Conservation (phyloP, 495 filamentous ascomycete species). For the Xylaria grammica region DNA sequence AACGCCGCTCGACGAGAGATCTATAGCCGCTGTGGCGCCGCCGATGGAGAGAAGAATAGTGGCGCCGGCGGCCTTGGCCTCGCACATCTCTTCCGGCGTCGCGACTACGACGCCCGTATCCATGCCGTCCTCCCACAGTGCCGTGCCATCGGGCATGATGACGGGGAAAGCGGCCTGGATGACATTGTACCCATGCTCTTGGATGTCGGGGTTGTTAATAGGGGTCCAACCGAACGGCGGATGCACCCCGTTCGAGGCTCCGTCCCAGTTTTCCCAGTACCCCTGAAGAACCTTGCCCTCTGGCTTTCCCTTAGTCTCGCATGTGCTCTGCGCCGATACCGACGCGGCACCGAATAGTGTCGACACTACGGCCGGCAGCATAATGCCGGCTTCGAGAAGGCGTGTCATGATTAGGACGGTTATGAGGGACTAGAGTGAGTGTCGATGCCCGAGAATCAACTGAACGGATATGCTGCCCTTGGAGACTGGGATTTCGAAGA, state of each 20-base stretch:
- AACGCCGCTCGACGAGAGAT: conserved; percentile 28
- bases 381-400: conserved; percentile 16
- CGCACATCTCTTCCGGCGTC: conserved; percentile 28
- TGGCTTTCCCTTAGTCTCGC: conserved; percentile 29
- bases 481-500: not conserved
- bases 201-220: conserved; percentile 21
- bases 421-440: not conserved
- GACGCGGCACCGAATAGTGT: conserved; percentile 19
- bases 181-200: conserved; percentile 27
- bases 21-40: conserved; percentile 53
- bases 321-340: conserved; percentile 24
- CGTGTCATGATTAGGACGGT: conserved; percentile 23
- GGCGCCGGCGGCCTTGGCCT: conserved; percentile 38
- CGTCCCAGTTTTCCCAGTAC: conserved; percentile 37
- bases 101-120: conserved; percentile 24
- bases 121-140: conserved; percentile 28
- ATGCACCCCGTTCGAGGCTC: conserved; percentile 27
- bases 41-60: conserved; percentile 61
- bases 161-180: conserved; percentile 32
- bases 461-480: not conserved
- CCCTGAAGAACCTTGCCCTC: conserved; percentile 30
- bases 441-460: not conserved
- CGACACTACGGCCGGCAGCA: conserved; percentile 22
- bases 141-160: conserved; percentile 31
- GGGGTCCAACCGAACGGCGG: conserved; percentile 30